Evolutionary conservation across 768 basidiomycete species (phyloP).

Genomic region (Tricholoma bakamatsutake): DNA sequence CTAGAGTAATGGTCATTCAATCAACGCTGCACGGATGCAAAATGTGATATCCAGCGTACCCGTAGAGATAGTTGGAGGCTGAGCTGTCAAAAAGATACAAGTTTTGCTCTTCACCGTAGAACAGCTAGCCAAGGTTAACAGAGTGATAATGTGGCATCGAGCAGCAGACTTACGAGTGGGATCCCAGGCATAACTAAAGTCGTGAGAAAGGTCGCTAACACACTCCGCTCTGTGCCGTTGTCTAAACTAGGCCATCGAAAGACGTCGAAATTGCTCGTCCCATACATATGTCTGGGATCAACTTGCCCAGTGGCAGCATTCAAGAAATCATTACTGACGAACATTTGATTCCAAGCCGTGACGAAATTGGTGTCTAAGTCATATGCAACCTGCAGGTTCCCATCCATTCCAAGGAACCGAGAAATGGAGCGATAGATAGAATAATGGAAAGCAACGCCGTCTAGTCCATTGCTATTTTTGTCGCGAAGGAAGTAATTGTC

Average conservation of each 20-base stretch:
- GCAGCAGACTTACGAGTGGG: conserved; percentile 48
- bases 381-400: conserved; percentile 86
- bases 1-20: conserved; percentile 29
- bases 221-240: conserved; percentile 75
- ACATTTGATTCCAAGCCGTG: conserved; percentile 90
- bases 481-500: conserved; percentile 77
- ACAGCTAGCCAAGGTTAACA: conserved; percentile 39
- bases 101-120: conserved; percentile 90
- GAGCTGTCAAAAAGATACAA: conserved; percentile 84
- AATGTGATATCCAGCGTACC: conserved; percentile 36
- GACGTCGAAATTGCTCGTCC: conserved; percentile 92
- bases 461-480: conserved; percentile 58
- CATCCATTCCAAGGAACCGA: conserved; percentile 94
- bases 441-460: conserved; percentile 88
- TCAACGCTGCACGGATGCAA: background rate
- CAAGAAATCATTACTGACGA: conserved; percentile 81
- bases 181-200: conserved; percentile 84
- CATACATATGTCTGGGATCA: conserved; percentile 87
- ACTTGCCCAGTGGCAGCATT: conserved; percentile 59
- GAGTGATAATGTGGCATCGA: background rate
- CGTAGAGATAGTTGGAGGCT: conserved; percentile 90
- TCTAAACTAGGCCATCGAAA: conserved; percentile 90
- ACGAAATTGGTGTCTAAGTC: conserved; percentile 80
- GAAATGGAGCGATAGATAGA: conserved; percentile 83
- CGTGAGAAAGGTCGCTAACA: conserved; percentile 73